A percentile compares a stretch with the other conserved stretches of the same genome.
These are phyloP conservation scores for Lasiodiplodia theobromae DNA, from an alignment of 2,329 filamentous ascomycete species.

Conservation along the genomic window DNA sequence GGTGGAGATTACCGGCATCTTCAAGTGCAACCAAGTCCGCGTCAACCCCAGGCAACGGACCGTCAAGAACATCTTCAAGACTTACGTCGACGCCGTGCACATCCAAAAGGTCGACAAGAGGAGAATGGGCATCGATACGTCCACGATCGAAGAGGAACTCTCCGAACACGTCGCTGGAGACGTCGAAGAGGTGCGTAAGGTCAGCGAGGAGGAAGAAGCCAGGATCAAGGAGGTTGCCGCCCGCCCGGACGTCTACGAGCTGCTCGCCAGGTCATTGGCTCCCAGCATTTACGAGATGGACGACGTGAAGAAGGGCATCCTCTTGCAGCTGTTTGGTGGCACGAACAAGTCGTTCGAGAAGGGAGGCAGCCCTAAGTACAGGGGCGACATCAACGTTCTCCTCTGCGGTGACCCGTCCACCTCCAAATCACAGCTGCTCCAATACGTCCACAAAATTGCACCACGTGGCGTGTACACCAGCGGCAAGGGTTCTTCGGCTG, in stretches of 20 bases:
- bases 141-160: slow-evolving; percentile 84
- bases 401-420: slow-evolving; percentile 98
- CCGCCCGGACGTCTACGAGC: slow-evolving; percentile 88
- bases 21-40: slow-evolving; percentile 91
- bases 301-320: slow-evolving; percentile 97
- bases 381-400: slow-evolving; percentile 96
- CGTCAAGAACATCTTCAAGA: slow-evolving; percentile 97
- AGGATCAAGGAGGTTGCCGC: slow-evolving; percentile 84
- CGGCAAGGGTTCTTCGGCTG: slow-evolving; percentile 77
- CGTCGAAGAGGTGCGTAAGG: slow-evolving; percentile 82
- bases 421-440: slow-evolving; percentile 90
- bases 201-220: slow-evolving; percentile 84
- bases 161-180: slow-evolving; percentile 74
- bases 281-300: slow-evolving; percentile 98
- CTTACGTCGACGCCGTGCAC: slow-evolving; percentile 93
- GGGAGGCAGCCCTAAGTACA: slow-evolving; percentile 91
- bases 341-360: slow-evolving; percentile 99
- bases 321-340: slow-evolving; percentile 94
- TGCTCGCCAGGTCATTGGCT: slow-evolving; percentile 87
- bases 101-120: slow-evolving; percentile 97
- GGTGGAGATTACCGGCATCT: slow-evolving; percentile 94
- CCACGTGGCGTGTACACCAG: slow-evolving; percentile 83
- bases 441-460: slow-evolving; percentile 97
- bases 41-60: slow-evolving; percentile 92
- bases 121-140: slow-evolving; percentile 87